A percentile compares a stretch with the other conserved stretches of the same genome.
Evolutionary conservation across 176 grass and related monocot species (phyloP).

Genomic region (Calamus simplicifolius): DNA sequence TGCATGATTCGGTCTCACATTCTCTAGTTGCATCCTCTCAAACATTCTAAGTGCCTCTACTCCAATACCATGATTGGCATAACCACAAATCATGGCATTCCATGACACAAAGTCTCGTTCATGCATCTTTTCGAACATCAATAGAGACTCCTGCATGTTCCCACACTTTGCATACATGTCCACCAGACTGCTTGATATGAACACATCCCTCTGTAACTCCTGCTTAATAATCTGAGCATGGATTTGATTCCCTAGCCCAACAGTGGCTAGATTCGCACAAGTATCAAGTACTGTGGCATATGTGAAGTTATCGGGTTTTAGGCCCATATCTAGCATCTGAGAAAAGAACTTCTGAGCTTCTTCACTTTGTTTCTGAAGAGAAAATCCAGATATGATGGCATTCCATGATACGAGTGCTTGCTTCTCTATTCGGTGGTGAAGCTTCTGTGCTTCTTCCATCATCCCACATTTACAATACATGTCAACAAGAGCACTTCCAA

Average conservation of each 20-base stretch:
- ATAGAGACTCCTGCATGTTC: constrained; percentile 47
- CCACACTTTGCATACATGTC: constrained; percentile 91
- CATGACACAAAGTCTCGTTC: constrained; percentile 71
- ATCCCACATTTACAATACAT: constrained; percentile 88
- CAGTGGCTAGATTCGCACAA: constrained; percentile 72
- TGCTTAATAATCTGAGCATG: constrained; percentile 74
- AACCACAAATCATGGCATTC: constrained; percentile 92
- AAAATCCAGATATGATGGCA: constrained; percentile 82
- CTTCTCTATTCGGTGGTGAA: constrained; percentile 57
- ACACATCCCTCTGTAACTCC: constrained; percentile 65
- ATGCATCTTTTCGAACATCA: constrained; percentile 46
- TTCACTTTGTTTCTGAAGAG: constrained; percentile 66
- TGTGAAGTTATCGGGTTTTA: constrained; percentile 63
- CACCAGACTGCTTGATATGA: constrained; percentile 67
- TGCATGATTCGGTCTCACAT: constrained; percentile 67
- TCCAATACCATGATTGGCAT: constrained; percentile 66
- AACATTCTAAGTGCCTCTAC: constrained; percentile 70
- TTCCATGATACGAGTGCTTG: constrained; percentile 68
- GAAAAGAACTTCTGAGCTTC: constrained; percentile 67
- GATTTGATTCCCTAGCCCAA: constrained; percentile 69
- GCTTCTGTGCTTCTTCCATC: constrained; percentile 63
- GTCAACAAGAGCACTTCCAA: constrained; percentile 65
- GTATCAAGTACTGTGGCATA: constrained; percentile 71
- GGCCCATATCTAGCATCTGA: constrained; percentile 49
- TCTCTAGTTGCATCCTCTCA: constrained; percentile 66